phyloP scores from a whole-genome alignment of 352 stramenopile species.

The Globisporangium yorkense region DNA sequence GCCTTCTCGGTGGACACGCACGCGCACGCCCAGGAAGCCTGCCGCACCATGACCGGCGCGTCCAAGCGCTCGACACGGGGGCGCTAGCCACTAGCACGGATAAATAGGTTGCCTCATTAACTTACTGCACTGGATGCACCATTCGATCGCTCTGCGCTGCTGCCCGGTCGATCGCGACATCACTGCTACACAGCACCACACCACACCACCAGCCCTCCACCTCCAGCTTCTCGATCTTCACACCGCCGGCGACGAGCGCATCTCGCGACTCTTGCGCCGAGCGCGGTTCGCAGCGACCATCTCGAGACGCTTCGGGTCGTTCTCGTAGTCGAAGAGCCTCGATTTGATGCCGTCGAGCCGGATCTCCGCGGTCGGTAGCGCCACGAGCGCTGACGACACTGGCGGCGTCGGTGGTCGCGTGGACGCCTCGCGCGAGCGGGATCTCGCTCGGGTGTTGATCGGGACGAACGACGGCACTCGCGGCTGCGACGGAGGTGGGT shows the following conservation, averaged over 20 bases:
- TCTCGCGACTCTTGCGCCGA: constrained; percentile 10
- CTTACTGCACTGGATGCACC: background rate
- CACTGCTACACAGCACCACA: background rate
- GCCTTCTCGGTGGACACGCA: constrained; percentile 66
- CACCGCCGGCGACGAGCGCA: background rate
- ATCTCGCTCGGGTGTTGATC: constrained; percentile 3
- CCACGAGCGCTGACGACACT: background rate
- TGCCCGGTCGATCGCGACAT: background rate
- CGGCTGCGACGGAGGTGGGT: background rate
- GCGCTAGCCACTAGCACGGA: background rate
- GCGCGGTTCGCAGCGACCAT: constrained; percentile 15
- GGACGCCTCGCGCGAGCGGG: background rate
- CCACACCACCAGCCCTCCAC: background rate
- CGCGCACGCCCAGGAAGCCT: constrained; percentile 41
- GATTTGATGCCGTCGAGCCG: constrained; percentile 11
- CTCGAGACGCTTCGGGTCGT: constrained; percentile 16
- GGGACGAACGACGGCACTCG: background rate
- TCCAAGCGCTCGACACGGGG: constrained; percentile 18
- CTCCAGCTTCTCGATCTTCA: background rate
- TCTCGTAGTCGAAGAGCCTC: constrained; percentile 15
- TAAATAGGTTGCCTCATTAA: background rate
- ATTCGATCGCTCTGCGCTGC: background rate
- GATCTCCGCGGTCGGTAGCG: constrained; percentile 4
- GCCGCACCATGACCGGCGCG: constrained; percentile 41
- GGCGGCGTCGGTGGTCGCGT: constrained; percentile 4